These are phyloP conservation scores for Fusarium stilboides DNA, from an alignment of 2,329 filamentous ascomycete genomes.

Conservation along the genomic window DNA sequence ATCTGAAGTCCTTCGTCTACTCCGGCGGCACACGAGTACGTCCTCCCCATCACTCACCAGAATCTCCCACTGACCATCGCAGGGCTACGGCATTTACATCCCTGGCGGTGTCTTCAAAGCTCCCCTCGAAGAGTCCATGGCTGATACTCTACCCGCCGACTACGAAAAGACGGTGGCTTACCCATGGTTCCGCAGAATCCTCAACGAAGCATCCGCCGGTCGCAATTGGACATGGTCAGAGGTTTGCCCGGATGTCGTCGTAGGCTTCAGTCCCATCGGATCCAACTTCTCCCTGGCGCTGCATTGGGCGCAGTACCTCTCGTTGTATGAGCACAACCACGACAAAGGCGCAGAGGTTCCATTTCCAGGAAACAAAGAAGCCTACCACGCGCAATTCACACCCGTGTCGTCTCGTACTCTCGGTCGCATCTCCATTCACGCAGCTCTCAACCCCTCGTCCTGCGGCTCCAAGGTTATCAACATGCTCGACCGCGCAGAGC, in stretches of 20 bases:
- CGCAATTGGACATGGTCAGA: conserved; percentile 57
- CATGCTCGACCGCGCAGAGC: conserved; percentile 49
- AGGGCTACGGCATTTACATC: conserved; percentile 59
- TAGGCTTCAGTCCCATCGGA: conserved; percentile 59
- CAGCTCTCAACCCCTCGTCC: conserved; percentile 46
- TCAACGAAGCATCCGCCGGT: conserved; percentile 50
- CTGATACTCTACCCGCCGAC: conserved; percentile 51
- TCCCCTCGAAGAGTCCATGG: conserved; percentile 54
- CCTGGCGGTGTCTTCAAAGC: conserved; percentile 53
- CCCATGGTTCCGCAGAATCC: conserved; percentile 52
- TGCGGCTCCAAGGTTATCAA: conserved; percentile 55
- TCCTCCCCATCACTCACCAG: neutral
- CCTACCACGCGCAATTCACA: conserved; percentile 49
- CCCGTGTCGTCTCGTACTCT: conserved; percentile 53
- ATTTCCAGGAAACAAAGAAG: conserved; percentile 52
- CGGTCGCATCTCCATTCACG: conserved; percentile 52
- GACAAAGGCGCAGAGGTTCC: conserved; percentile 39
- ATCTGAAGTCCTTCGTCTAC: conserved; percentile 54
- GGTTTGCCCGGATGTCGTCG: conserved; percentile 56
- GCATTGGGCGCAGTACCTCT: conserved; percentile 59
- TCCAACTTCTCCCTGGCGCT: conserved; percentile 56
- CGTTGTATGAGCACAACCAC: conserved; percentile 54
- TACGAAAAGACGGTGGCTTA: conserved; percentile 57
- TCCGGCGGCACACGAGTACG: conserved; percentile 55
- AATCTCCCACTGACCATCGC: conserved; percentile 1